Evolutionary conservation across 495 filamentous ascomycete genomes (phyloP).

Genomic region (Bathelium albidoporum): DNA sequence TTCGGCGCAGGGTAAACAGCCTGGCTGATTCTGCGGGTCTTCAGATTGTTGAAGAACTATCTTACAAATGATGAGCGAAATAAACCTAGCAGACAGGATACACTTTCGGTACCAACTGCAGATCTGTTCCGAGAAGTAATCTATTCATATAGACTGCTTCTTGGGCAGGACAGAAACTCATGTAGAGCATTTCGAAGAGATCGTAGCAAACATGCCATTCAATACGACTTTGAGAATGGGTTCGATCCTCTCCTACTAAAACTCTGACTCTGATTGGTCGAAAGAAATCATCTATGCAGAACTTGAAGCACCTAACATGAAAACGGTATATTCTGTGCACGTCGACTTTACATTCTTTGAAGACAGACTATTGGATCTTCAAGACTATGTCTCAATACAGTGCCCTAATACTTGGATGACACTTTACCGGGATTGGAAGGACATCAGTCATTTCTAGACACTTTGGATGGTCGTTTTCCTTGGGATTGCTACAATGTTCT

Average conservation of each 20-base stretch:
- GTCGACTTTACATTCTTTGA: not conserved
- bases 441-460: constrained; percentile 1
- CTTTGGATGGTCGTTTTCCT: constrained; percentile 1
- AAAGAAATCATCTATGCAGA: not conserved
- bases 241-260: not conserved
- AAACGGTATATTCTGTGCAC: not conserved
- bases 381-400: not conserved
- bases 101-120: not conserved
- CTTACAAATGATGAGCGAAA: not conserved
- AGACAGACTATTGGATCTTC: not conserved
- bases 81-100: not conserved
- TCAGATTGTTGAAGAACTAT: not conserved
- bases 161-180: not conserved
- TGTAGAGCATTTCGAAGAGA: not conserved
- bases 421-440: constrained; percentile 1
- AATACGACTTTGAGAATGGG: not conserved
- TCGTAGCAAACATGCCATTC: not conserved
- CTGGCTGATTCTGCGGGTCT: not conserved
- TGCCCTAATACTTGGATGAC: not conserved
- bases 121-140: not conserved
- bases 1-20: not conserved
- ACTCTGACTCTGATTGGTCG: not conserved
- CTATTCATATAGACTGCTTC: not conserved
- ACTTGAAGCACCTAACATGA: not conserved
- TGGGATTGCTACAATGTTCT: not conserved